Evolutionary conservation across 148 eudicot species (phyloP).

Genomic region (Tetragonia tetragonoides): DNA sequence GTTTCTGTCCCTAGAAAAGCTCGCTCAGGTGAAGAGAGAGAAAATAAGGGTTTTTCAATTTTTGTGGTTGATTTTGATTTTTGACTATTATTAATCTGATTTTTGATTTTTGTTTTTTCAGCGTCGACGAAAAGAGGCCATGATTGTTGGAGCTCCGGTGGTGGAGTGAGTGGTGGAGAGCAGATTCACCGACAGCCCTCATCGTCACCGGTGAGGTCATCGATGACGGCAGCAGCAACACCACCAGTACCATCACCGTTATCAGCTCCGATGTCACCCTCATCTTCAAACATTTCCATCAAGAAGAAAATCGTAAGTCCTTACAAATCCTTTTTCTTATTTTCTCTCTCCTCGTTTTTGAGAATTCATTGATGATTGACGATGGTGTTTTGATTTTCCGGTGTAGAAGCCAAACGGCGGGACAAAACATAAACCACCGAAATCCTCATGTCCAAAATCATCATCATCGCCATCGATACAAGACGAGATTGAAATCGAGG

Average conservation of each 20-base stretch:
- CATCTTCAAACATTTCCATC: constrained; percentile 60
- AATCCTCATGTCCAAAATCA: constrained; percentile 45
- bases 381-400: constrained; percentile 8
- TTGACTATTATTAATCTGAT: not conserved
- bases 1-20: constrained; percentile 84
- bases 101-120: constrained; percentile 21
- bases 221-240: constrained; percentile 23
- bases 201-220: constrained; percentile 61
- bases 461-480: constrained; percentile 60
- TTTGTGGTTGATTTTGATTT: not conserved
- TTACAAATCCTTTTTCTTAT: constrained; percentile 37
- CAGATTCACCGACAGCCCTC: constrained; percentile 45
- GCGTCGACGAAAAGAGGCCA: constrained; percentile 80
- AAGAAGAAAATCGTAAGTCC: constrained; percentile 75
- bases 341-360: not conserved
- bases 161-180: constrained; percentile 35
- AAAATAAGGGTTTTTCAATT: too few species aligned
- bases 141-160: constrained; percentile 58
- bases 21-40: constrained; percentile 56
- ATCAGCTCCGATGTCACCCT: constrained; percentile 55
- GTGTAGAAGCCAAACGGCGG: constrained; percentile 80
- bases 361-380: constrained; percentile 15
- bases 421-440: constrained; percentile 63
- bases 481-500: constrained; percentile 92
- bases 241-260: constrained; percentile 31